These are phyloP conservation scores for Adansonia madagascariensis DNA, from an alignment of 441 rosid genomes.

Conservation along the genomic window DNA sequence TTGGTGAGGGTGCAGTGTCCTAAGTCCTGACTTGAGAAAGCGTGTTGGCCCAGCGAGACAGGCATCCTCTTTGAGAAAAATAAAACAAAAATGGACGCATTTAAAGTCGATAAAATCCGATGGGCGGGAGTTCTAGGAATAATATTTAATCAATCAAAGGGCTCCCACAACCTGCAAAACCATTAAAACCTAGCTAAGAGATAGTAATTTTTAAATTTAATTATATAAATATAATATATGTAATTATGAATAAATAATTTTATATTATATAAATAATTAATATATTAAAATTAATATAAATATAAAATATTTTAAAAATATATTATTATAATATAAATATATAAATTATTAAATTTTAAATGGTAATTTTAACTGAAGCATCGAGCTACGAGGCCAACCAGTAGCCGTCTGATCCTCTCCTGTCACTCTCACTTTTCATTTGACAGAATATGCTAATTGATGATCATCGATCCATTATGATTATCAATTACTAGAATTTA, in stretches of 20 bases:
- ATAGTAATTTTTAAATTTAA: no score
- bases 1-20: constrained; percentile 19
- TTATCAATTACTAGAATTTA: not conserved
- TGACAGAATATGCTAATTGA: not conserved
- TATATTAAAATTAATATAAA: no score
- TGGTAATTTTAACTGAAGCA: no score
- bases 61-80: constrained; percentile 54
- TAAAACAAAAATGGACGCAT: constrained; percentile 39
- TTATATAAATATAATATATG: no score
- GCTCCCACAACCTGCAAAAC: not conserved
- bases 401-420: not conserved
- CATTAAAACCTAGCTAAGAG: constrained; percentile 11
- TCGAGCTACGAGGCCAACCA: not conserved
- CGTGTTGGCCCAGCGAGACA: constrained; percentile 52
- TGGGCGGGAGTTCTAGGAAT: constrained; percentile 42
- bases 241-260: no score
- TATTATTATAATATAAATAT: no score
- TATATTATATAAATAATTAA: no score
- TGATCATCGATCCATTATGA: not conserved
- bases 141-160: constrained; percentile 39
- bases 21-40: constrained; percentile 32
- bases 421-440: not conserved
- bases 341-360: no score
- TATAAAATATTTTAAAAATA: no score
- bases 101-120: constrained; percentile 39